These are phyloP conservation scores for Pyrenula massariospora DNA, from an alignment of 495 filamentous ascomycete genomes.

Conservation along the genomic window DNA sequence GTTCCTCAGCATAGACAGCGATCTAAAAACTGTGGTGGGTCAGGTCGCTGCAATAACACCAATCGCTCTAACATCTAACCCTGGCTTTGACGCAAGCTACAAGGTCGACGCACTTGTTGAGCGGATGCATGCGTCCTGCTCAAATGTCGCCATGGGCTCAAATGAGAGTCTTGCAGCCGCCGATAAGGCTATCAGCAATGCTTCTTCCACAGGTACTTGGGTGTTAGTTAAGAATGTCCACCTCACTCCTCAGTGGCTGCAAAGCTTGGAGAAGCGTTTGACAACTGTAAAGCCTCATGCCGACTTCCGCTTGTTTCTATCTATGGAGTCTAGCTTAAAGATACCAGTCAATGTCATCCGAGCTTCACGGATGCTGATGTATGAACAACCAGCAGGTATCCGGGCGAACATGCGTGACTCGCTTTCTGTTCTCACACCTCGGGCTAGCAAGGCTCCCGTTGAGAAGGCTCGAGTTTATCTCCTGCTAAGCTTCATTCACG, in stretches of 20 bases:
- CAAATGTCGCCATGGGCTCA: slow-evolving; percentile 98
- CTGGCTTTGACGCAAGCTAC: slow-evolving; percentile 96
- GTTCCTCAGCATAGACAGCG: slow-evolving; percentile 68
- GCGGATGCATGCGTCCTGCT: slow-evolving; percentile 65
- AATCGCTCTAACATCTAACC: slow-evolving; percentile 83
- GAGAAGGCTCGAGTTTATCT: slow-evolving; percentile 89
- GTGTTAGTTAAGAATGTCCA: slow-evolving; percentile 99
- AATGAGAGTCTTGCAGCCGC: slow-evolving; percentile 85
- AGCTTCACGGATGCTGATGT: slow-evolving; percentile 90
- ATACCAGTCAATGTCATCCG: slow-evolving; percentile 94
- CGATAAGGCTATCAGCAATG: slow-evolving; percentile 89
- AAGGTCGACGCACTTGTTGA: slow-evolving; percentile 95
- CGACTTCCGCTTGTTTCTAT: slow-evolving; percentile 91
- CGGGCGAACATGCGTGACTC: slow-evolving; percentile 99
- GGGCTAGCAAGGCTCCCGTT: slow-evolving; percentile 70
- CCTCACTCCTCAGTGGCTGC: slow-evolving; percentile 87
- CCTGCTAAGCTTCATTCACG: slow-evolving; percentile 86
- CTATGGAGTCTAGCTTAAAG: slow-evolving; percentile 94
- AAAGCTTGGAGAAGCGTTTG: slow-evolving; percentile 92
- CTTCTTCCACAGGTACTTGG: slow-evolving; percentile 87
- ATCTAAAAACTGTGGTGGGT: slow-evolving; percentile 72
- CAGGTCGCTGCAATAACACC: slow-evolving; percentile 78
- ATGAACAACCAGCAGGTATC: slow-evolving; percentile 93
- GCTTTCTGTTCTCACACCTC: slow-evolving; percentile 65
- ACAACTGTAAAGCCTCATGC: slow-evolving; percentile 88